Base-by-base conservation (phyloP, 495 filamentous ascomycete species). In the Neurospora sp. region DNA sequence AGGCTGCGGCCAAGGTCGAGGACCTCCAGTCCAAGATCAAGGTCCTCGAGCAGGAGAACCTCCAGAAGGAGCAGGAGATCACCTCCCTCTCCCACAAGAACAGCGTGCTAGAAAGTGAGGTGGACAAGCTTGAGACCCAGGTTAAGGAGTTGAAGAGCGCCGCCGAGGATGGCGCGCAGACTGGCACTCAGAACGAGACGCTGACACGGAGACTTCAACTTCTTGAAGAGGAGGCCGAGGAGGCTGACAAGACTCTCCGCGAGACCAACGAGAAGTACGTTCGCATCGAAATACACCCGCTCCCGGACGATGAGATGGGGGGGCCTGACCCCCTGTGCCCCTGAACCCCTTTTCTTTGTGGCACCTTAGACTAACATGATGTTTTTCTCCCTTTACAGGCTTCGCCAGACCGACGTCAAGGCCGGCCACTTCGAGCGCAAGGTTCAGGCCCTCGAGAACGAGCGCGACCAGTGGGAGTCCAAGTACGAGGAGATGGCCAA, bases 381-480 rank as follows among this genome's bases (percentile, higher is more conserved):
- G 1, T 71, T 71, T 38, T 70, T 70, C 59, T 69, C 71, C 16
- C 22, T 71, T 20, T 35, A 59, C 74, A 99, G 96, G 85, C 93
- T 98, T 78, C 94, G 96, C 78, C 94, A 97, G 85, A 98, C 96
- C 83, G 96, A 98, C 82, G 94, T 98, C 84, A 98, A 98, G 87
- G 94, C 96, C 81, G 96, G 95, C 74, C 96, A 99, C 88, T 97
- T 94, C 85, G 96, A 98, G 85, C 96, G 96, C 87, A 98, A 99
- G 86, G 96, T 99, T 75, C 92, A 96, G 82, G 97, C 95, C 76
- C 90, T 99, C 75, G 96, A 99, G 84, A 83, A 87, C 73, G 88
- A 93, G 77, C 91, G 92, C 75, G 93, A 97, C 82, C 87, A 93
- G 81, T 97, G 94, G 94, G 96, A 98, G 87, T 78, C 84, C 83